Evolutionary conservation across 1,284 basidiomycete species (phyloP).

Genomic region (Fomitopsis betulina): DNA sequence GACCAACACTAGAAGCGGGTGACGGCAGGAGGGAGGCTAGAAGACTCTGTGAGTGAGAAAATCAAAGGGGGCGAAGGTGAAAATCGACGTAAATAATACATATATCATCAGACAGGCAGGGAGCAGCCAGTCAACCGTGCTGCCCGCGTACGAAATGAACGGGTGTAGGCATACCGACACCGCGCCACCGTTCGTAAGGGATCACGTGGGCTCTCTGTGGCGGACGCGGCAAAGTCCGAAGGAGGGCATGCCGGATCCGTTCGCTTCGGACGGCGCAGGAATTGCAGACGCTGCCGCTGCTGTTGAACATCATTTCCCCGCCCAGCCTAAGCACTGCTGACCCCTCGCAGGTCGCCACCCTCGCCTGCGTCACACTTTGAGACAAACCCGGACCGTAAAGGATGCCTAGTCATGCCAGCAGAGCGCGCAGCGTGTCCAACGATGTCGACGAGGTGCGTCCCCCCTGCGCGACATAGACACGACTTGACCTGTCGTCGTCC

Average conservation of each 20-base stretch:
- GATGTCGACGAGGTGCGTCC: slow-evolving; percentile 45
- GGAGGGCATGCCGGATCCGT: slow-evolving; percentile 4
- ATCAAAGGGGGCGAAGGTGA: not conserved
- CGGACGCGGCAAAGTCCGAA: not conserved
- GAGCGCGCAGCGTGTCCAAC: slow-evolving; percentile 55
- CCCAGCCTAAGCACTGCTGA: not conserved
- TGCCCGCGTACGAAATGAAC: not conserved
- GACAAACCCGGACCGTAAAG: not conserved
- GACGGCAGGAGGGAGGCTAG: slow-evolving; percentile 1
- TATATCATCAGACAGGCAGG: not conserved
- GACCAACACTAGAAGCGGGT: slow-evolving; percentile 4
- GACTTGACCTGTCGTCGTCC: not conserved
- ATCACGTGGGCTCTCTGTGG: not conserved
- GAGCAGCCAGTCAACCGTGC: not conserved
- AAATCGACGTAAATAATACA: not conserved
- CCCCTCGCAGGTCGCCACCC: not conserved
- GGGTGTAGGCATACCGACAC: not conserved
- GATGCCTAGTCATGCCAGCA: slow-evolving; percentile 29
- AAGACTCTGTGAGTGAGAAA: slow-evolving; percentile 3
- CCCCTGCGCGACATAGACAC: not conserved
- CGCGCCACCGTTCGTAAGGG: not conserved
- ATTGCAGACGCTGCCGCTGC: not conserved
- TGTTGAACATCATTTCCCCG: slow-evolving; percentile 1
- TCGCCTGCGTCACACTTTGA: not conserved
- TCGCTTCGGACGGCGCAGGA: slow-evolving; percentile 5